These are phyloP conservation scores for Oryza meyeriana DNA, from an alignment of 176 grass and related monocot species.

Conservation along the genomic window DNA sequence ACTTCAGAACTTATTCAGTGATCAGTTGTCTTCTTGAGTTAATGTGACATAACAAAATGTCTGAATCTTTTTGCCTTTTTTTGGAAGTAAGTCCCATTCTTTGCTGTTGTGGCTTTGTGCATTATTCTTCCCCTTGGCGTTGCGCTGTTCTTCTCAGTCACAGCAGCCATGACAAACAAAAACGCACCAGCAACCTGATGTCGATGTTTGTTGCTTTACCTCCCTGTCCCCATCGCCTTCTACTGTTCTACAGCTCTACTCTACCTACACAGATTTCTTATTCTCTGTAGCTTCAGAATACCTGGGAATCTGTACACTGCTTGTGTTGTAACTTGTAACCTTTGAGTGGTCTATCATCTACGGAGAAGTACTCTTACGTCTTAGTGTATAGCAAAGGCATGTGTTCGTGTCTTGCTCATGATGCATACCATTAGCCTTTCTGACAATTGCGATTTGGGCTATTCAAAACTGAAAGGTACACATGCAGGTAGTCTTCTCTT, in stretches of 20 bases:
- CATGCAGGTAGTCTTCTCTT: neutral
- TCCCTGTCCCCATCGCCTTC: neutral
- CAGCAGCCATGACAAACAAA: slow-evolving; percentile 4
- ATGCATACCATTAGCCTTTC: neutral
- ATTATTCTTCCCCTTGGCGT: slow-evolving; percentile 2
- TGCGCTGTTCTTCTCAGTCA: slow-evolving; percentile 29
- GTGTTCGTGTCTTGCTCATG: neutral
- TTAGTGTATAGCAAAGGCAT: neutral
- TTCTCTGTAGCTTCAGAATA: neutral
- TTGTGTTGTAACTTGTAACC: neutral
- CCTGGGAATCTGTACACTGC: neutral
- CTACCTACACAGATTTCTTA: neutral
- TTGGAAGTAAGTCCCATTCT: slow-evolving; percentile 36
- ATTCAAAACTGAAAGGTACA: neutral
- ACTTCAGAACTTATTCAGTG: slow-evolving; percentile 3
- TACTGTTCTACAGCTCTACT: neutral
- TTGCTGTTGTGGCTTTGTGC: slow-evolving; percentile 16
- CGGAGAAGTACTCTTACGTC: neutral
- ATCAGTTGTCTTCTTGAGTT: slow-evolving; percentile 9
- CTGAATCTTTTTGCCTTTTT: neutral
- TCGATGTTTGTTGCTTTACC: neutral
- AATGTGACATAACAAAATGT: neutral
- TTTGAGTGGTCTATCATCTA: neutral
- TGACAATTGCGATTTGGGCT: neutral
- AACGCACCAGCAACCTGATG: slow-evolving; percentile 20